These are phyloP conservation scores for Apiotrichum gamsii DNA, from an alignment of 1,284 basidiomycete species.

Conservation along the genomic window DNA sequence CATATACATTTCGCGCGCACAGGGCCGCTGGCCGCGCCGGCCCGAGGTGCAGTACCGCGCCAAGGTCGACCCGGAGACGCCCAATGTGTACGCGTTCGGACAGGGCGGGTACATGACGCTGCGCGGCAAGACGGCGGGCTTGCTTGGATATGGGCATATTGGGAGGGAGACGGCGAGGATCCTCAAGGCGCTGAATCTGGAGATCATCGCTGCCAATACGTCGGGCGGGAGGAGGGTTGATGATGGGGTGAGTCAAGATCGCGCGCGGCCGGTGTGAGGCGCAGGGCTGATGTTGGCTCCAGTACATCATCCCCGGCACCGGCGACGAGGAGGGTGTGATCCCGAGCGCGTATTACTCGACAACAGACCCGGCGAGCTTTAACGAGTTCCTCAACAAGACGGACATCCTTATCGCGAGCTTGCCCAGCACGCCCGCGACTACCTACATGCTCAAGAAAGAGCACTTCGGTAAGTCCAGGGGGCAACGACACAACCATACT, in stretches of 20 bases:
- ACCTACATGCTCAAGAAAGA: conserved; percentile 28
- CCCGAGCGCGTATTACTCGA: conserved; percentile 37
- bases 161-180: conserved; percentile 42
- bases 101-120: conserved; percentile 5
- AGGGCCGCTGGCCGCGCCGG: conserved; percentile 19
- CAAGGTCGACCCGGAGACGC: not conserved
- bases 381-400: conserved; percentile 31
- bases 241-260: conserved; percentile 19
- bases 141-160: conserved; percentile 33
- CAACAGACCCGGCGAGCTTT: conserved; percentile 32
- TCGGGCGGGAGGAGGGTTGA: conserved; percentile 32
- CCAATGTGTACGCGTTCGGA: not conserved
- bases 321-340: conserved; percentile 40
- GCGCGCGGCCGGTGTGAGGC: no score
- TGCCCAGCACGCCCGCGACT: conserved; percentile 41
- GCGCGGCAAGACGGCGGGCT: conserved; percentile 12
- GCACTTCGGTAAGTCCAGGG: conserved; percentile 17
- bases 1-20: conserved; percentile 19
- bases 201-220: conserved; percentile 45
- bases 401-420: conserved; percentile 40
- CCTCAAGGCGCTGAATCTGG: conserved; percentile 35
- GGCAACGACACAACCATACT: not conserved
- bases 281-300: no score
- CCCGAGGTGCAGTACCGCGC: conserved; percentile 13
- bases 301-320: conserved; percentile 42